Evolutionary conservation across 2,329 filamentous ascomycete genomes (phyloP), one percentile per base, ranked within the genome.

Genomic region (Raffaelea arxii): DNA sequence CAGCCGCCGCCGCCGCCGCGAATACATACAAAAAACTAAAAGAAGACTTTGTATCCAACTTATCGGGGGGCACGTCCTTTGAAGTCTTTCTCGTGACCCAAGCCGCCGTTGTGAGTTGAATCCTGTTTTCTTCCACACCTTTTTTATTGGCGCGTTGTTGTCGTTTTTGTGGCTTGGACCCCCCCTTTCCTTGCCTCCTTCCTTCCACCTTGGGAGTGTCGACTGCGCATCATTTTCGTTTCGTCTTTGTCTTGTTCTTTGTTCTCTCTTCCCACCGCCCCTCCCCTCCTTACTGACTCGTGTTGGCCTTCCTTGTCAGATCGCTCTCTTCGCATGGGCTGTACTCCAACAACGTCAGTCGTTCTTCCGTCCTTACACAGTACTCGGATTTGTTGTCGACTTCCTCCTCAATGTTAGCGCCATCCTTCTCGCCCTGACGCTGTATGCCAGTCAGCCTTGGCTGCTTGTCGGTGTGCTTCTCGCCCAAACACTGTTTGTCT

Each of bases 41-140:
- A 70, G 90, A 94, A 71, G 88, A 88, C 60, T 95, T 95, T 63
- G 92, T 98, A 59, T 95, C 91, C 46, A 86, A 89, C 62, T 78
- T 95, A 25, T 82, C 84, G 6, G 92, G 92, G 36, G 88, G 92
- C 49, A 76, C 80, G 25, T 81, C 94, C 50, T 69, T 75, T 55
- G 92, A 98, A 63, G 90, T 98, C 68, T 91, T 90, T 62, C 76
- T 78, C 56, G 86, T 97, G 55, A 88, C 86, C 41, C 76, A 86
- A 42, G 83, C 94, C 53, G 87, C 88, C 60, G 82, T 90, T 59
- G 92, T 96, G 77, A 60, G 78, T 63, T 42, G 18, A 38, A 25
- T 47, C 32, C 25, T 22, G 36, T 41, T 48, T 37, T 46, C 23
- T 32, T 47, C n/a, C 16, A 44, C 24, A 9, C 27, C 27, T 18